phyloP scores from a whole-genome alignment of 371 early-diverging fungal species.

The Syncephalis fuscata region DNA sequence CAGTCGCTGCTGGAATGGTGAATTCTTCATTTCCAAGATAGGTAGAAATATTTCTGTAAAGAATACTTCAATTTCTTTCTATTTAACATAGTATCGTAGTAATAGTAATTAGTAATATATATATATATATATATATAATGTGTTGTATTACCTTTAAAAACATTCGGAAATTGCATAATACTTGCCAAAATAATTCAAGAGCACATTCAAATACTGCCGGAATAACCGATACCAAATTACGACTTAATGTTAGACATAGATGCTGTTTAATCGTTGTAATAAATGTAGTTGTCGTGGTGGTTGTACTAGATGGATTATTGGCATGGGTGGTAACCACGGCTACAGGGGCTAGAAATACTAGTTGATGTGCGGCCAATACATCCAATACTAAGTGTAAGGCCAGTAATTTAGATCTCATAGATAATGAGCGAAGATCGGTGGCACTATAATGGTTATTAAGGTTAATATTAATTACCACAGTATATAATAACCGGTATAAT shows the following conservation, averaged over 20 bases:
- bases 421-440: conserved; percentile 24
- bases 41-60: conserved; percentile 55
- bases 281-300: conserved; percentile 18
- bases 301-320: conserved; percentile 10
- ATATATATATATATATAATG: conserved; percentile 9
- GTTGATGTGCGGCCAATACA: conserved; percentile 31
- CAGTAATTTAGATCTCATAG: conserved; percentile 39
- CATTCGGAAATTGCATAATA: conserved; percentile 43
- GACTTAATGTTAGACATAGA: conserved; percentile 35
- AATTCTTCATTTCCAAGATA: conserved; percentile 44
- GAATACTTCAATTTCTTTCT: conserved; percentile 52
- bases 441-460: conserved; percentile 7
- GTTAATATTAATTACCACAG: too few species aligned
- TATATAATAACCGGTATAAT: conserved; percentile 7
- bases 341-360: conserved; percentile 30
- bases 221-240: conserved; percentile 40
- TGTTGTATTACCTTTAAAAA: conserved; percentile 28
- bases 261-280: conserved; percentile 43
- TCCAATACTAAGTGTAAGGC: conserved; percentile 38
- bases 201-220: conserved; percentile 70
- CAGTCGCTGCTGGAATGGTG: conserved; percentile 23
- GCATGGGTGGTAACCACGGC: conserved; percentile 7
- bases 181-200: conserved; percentile 62
- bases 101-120: background rate
- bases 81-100: too few species aligned